phyloP scores from a whole-genome alignment of 768 basidiomycete genomes.

The Boletus edulis region DNA sequence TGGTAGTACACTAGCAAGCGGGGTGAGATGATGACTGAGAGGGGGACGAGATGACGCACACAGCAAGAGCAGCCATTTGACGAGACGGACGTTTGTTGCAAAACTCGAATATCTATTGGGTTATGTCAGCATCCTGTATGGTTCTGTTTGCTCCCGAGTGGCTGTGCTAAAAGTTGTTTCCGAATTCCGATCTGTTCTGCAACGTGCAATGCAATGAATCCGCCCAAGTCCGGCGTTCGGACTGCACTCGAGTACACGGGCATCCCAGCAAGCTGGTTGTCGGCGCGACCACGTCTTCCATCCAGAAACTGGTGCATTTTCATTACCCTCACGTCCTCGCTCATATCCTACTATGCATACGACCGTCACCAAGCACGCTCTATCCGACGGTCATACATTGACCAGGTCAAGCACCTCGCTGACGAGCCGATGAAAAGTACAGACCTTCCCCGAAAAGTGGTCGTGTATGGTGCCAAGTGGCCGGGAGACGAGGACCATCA shows the following conservation, averaged over 20 bases:
- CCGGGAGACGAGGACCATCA: slow-evolving; percentile 94
- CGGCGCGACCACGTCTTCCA: slow-evolving; percentile 82
- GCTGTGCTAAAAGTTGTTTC: slow-evolving; percentile 22
- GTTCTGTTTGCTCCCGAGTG: slow-evolving; percentile 20
- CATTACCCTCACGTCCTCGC: slow-evolving; percentile 67
- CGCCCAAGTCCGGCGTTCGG: slow-evolving; percentile 51
- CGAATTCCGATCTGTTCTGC: slow-evolving; percentile 17
- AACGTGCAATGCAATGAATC: slow-evolving; percentile 3
- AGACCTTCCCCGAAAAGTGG: slow-evolving; percentile 74
- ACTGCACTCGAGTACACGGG: slow-evolving; percentile 67
- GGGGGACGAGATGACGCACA: slow-evolving; percentile 46
- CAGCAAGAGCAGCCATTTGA: slow-evolving; percentile 67
- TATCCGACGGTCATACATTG: slow-evolving; percentile 76
- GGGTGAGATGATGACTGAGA: slow-evolving; percentile 3
- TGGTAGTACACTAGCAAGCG: slow-evolving; percentile 57
- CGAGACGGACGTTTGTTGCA: slow-evolving; percentile 19
- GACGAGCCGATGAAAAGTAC: slow-evolving; percentile 62
- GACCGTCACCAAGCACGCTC: slow-evolving; percentile 80
- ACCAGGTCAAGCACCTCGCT: slow-evolving; percentile 75
- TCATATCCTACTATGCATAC: slow-evolving; percentile 76
- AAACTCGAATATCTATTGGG: background rate
- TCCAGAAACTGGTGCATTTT: slow-evolving; percentile 96
- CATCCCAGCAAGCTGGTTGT: slow-evolving; percentile 73
- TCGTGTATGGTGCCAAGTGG: slow-evolving; percentile 87
- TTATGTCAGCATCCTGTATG: slow-evolving; percentile 24